Evolutionary conservation across 192 early-diverging fungal species (phyloP).

Genomic region (Entomortierella lignicola): DNA sequence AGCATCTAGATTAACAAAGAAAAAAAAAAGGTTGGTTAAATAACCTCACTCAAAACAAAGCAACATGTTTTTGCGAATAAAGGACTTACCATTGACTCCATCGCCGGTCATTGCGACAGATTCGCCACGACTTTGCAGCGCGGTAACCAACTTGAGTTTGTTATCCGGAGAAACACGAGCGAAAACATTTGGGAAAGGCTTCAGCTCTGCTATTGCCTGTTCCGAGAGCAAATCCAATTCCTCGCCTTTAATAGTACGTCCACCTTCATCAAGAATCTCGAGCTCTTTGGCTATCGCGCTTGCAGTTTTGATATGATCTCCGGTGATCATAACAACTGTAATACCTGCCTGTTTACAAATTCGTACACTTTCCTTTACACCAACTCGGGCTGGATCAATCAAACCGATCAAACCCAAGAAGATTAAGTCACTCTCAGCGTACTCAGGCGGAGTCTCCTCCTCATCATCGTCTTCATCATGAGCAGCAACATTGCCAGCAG

Average conservation of each 20-base stretch:
- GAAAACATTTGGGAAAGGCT: constrained; percentile 96
- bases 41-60: background rate
- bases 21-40: background rate
- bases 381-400: constrained; percentile 90
- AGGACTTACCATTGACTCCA: constrained; percentile 80
- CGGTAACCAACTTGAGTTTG: constrained; percentile 95
- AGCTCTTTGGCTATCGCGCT: constrained; percentile 91
- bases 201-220: constrained; percentile 80
- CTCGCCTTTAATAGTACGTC: constrained; percentile 86
- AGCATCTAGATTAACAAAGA: constrained; percentile 68
- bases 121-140: constrained; percentile 82
- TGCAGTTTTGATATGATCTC: constrained; percentile 95
- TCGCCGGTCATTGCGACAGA: constrained; percentile 96
- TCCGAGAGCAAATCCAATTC: constrained; percentile 94
- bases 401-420: constrained; percentile 94
- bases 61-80: background rate
- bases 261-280: constrained; percentile 81
- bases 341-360: constrained; percentile 94
- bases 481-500: constrained; percentile 35
- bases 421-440: constrained; percentile 75
- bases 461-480: constrained; percentile 45
- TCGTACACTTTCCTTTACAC: constrained; percentile 83
- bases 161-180: constrained; percentile 97
- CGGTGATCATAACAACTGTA: constrained; percentile 97
- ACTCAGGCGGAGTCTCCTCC: constrained; percentile 64